phyloP scores from a whole-genome alignment of 1,284 basidiomycete genomes.

The Trichosporon sp. region DNA sequence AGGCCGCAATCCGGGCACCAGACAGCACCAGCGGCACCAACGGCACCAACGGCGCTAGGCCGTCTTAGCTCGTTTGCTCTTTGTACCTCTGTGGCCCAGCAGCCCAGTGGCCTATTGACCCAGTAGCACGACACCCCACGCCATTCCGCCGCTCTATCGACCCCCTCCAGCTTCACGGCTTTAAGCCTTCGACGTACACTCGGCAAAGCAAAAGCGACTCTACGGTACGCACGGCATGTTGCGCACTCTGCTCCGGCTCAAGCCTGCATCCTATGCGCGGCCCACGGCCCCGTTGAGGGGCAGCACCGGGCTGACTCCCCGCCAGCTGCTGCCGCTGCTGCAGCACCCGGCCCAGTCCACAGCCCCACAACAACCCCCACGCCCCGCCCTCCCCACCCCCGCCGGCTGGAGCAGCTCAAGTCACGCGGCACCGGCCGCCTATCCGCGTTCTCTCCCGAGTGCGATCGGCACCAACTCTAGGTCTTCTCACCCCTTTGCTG shows the following conservation, averaged over 20 bases:
- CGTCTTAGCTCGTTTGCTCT: background rate
- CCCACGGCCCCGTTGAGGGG: constrained; percentile 17
- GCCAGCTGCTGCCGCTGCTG: constrained; percentile 21
- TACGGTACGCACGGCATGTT: background rate
- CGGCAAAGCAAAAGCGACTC: no score
- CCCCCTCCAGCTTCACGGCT: no score
- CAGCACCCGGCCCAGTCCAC: constrained; percentile 15
- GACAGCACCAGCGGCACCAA: no score
- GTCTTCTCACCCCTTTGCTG: constrained; percentile 29
- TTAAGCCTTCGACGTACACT: no score
- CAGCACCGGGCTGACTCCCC: constrained; percentile 21
- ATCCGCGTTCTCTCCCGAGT: constrained; percentile 59
- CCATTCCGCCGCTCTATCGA: no score
- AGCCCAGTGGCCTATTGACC: no score
- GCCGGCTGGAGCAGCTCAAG: constrained; percentile 61
- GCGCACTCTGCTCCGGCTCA: background rate
- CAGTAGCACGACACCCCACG: no score
- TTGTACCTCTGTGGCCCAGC: no score
- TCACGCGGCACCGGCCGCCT: constrained; percentile 72
- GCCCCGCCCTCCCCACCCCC: constrained; percentile 34
- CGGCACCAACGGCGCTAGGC: no score
- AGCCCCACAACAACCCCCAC: constrained; percentile 15
- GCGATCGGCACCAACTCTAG: constrained; percentile 42
- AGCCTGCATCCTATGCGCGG: constrained; percentile 19
- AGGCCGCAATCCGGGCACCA: background rate